phyloP scores from a whole-genome alignment of 768 basidiomycete genomes.

The Mycena leptocephala region DNA sequence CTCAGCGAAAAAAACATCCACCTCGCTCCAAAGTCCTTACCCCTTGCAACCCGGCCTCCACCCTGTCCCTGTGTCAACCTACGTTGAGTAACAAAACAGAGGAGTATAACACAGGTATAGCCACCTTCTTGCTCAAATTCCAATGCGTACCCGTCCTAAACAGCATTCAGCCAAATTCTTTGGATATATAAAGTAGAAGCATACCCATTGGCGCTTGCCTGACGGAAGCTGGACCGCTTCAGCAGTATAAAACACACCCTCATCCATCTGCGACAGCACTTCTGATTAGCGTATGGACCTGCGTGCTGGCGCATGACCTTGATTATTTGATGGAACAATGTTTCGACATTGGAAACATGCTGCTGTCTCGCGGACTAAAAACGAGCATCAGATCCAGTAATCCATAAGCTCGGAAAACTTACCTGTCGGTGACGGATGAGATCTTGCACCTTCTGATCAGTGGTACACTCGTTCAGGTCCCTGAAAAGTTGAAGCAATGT shows the following conservation, averaged over 20 bases:
- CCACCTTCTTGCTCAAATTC: neutral
- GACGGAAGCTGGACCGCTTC: constrained; percentile 11
- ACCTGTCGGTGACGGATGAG: constrained; percentile 13
- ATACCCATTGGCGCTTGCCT: constrained; percentile 8
- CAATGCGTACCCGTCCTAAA: neutral
- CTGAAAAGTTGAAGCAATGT: neutral
- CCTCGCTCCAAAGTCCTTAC: no score
- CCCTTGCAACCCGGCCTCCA: no score
- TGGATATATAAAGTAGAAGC: neutral
- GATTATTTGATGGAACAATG: neutral
- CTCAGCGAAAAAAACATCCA: no score
- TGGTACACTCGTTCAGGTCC: constrained; percentile 6
- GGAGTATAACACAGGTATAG: no score
- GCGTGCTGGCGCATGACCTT: neutral
- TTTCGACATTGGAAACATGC: neutral
- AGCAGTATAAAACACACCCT: neutral
- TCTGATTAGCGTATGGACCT: constrained; percentile 9
- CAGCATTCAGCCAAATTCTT: neutral
- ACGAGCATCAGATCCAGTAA: neutral
- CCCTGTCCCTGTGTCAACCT: no score
- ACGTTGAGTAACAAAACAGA: no score
- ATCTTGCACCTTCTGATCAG: neutral
- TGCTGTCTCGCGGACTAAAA: neutral
- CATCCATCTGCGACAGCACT: constrained; percentile 7
- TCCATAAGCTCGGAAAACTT: neutral